Percentiles rank a stretch among this genome's conserved stretches.
phyloP scores from a whole-genome alignment of 129 eudicot genomes.

The Calendula officinalis region DNA sequence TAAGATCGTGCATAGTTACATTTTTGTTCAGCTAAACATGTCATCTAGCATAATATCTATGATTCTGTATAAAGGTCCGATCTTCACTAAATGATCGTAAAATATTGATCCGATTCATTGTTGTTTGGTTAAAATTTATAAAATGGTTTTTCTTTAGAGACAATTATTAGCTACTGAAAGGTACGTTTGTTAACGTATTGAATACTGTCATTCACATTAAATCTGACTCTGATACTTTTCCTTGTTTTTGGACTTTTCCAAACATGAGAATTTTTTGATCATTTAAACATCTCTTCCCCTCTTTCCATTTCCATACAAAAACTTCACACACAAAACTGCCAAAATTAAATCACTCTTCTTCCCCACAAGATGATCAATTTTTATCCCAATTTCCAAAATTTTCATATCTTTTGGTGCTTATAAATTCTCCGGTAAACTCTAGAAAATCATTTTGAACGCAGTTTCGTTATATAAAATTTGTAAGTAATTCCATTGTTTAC shows the following conservation, averaged over 20 bases:
- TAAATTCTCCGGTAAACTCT: background rate
- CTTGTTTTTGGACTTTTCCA: slow-evolving; percentile 34
- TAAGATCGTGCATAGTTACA: too few species aligned
- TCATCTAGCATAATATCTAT: too few species aligned
- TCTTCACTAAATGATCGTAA: too few species aligned
- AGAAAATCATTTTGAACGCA: background rate
- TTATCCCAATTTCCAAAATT: background rate
- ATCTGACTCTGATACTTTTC: slow-evolving; percentile 49
- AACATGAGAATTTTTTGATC: slow-evolving; percentile 17
- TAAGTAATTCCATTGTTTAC: slow-evolving; percentile 1
- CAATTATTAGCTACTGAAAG: slow-evolving; percentile 51
- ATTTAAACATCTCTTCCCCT: slow-evolving; percentile 34
- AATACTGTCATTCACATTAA: slow-evolving; percentile 22
- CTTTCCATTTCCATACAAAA: slow-evolving; percentile 18
- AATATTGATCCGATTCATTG: too few species aligned
- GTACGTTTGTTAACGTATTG: slow-evolving; percentile 42
- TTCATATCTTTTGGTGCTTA: slow-evolving; percentile 4
- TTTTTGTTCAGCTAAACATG: too few species aligned
- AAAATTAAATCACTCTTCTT: slow-evolving; percentile 1
- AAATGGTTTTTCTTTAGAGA: slow-evolving; percentile 1
- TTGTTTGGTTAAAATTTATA: too few species aligned
- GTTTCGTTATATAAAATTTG: background rate
- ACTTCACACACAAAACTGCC: slow-evolving; percentile 1
- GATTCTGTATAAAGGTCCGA: too few species aligned
- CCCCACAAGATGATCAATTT: slow-evolving; percentile 16